A percentile compares a stretch with the other conserved stretches of the same genome.
These are phyloP conservation scores for Hygrocybe punicea DNA, from an alignment of 768 basidiomycete genomes.

Conservation along the genomic window DNA sequence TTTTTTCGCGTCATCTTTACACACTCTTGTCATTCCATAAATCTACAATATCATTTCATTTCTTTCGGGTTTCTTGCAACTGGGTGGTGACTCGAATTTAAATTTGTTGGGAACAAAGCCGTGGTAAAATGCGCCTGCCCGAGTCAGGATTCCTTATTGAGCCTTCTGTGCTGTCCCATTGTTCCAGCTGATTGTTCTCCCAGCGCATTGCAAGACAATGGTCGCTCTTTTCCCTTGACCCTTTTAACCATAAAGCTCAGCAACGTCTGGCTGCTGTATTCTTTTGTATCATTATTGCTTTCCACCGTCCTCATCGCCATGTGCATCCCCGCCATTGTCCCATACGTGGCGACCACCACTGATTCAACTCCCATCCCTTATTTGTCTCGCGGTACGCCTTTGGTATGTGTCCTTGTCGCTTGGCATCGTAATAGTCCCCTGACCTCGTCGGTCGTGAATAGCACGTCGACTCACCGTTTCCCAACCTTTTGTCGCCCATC, in stretches of 20 bases:
- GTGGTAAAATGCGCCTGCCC: too few species aligned
- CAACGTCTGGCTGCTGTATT: constrained; percentile 24
- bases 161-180: constrained; percentile 6
- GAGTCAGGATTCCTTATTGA: too few species aligned
- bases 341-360: constrained; percentile 19
- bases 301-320: not conserved
- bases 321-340: constrained; percentile 43
- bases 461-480: constrained; percentile 15
- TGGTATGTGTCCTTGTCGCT: not conserved
- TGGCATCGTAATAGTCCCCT: not conserved
- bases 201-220: constrained; percentile 3
- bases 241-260: constrained; percentile 27
- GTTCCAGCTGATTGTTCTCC: constrained; percentile 10
- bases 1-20: constrained; percentile 28
- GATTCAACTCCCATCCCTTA: not conserved
- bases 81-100: too few species aligned
- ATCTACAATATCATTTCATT: not conserved
- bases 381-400: not conserved
- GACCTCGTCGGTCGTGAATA: constrained; percentile 20
- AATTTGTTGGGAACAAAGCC: too few species aligned
- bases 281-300: constrained; percentile 34
- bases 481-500: constrained; percentile 25
- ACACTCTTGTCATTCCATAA: not conserved
- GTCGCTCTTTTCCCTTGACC: constrained; percentile 13
- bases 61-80: not conserved